Conservation (phyloP, 2,329 filamentous ascomycete species). For the Ustilaginoidea virens region DNA sequence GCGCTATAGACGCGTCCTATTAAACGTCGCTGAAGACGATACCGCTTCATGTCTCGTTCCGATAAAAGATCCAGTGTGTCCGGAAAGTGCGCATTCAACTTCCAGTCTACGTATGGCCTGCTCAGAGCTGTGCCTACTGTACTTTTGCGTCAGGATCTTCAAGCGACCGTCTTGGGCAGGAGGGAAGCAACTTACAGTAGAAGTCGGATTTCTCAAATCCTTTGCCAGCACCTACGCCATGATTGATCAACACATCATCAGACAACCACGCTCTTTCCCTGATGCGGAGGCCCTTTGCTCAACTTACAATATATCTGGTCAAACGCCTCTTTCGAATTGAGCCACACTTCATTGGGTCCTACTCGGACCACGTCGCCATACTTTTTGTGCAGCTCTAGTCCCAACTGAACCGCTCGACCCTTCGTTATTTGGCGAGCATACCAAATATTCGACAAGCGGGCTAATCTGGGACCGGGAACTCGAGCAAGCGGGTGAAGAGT, state of each 20-base stretch:
- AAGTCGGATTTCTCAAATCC: conserved; percentile 37
- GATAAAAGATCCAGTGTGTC: conserved; percentile 36
- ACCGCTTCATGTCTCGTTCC: conserved; percentile 28
- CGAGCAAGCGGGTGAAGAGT: conserved; percentile 26
- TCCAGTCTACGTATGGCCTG: conserved; percentile 18
- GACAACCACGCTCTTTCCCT: too few species aligned
- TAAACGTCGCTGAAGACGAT: conserved; percentile 31
- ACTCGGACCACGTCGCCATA: conserved; percentile 38
- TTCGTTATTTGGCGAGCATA: conserved; percentile 28
- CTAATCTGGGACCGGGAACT: conserved; percentile 30
- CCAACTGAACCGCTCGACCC: conserved; percentile 25
- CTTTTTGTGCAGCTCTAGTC: conserved; percentile 24
- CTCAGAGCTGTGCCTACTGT: conserved; percentile 23
- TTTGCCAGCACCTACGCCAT: conserved; percentile 28
- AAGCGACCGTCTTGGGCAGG: neutral
- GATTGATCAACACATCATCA: neutral
- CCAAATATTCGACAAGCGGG: conserved; percentile 32
- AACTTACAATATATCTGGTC: conserved; percentile 30
- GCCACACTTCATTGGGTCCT: conserved; percentile 38
- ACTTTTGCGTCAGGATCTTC: too few species aligned
- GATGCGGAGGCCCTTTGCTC: neutral
- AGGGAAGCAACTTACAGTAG: conserved; percentile 23
- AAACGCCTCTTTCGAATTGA: conserved; percentile 31
- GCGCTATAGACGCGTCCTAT: conserved; percentile 32
- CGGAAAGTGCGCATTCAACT: conserved; percentile 16